These are phyloP conservation scores for Pyricularia grisea DNA, from an alignment of 2,329 filamentous ascomycete species.

Conservation along the genomic window DNA sequence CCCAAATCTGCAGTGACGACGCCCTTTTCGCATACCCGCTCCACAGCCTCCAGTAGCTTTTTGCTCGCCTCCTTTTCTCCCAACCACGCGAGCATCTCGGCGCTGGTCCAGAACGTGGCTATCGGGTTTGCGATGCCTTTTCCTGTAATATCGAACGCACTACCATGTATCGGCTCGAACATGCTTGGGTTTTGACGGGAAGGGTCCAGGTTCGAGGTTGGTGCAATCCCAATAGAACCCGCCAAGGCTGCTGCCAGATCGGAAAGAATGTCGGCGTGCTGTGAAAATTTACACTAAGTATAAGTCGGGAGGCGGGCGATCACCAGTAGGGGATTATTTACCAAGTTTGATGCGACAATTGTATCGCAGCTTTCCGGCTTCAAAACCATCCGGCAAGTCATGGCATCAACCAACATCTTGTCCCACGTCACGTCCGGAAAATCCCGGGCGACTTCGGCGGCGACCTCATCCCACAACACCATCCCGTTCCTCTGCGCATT, in stretches of 20 bases:
- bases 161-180: constrained; percentile 50
- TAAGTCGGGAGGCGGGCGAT: no score
- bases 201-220: constrained; percentile 55
- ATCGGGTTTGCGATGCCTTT: constrained; percentile 44
- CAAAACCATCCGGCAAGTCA: constrained; percentile 43
- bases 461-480: constrained; percentile 59
- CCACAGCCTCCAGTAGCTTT: constrained; percentile 36
- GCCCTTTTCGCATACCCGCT: constrained; percentile 36
- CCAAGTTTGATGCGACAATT: constrained; percentile 54
- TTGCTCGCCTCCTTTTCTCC: constrained; percentile 36
- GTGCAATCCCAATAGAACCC: constrained; percentile 60
- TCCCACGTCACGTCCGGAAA: constrained; percentile 51
- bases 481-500: constrained; percentile 59
- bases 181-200: constrained; percentile 37
- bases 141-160: constrained; percentile 43
- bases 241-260: constrained; percentile 58
- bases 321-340: constrained; percentile 4
- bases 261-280: constrained; percentile 51
- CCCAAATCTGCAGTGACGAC: constrained; percentile 42
- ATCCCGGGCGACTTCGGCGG: constrained; percentile 41
- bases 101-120: constrained; percentile 43
- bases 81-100: constrained; percentile 44
- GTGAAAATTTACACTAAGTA: not conserved
- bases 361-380: constrained; percentile 50
- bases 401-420: constrained; percentile 53